phyloP scores from a whole-genome alignment of 2,329 filamentous ascomycete species.

The Bipolaris victoriae region DNA sequence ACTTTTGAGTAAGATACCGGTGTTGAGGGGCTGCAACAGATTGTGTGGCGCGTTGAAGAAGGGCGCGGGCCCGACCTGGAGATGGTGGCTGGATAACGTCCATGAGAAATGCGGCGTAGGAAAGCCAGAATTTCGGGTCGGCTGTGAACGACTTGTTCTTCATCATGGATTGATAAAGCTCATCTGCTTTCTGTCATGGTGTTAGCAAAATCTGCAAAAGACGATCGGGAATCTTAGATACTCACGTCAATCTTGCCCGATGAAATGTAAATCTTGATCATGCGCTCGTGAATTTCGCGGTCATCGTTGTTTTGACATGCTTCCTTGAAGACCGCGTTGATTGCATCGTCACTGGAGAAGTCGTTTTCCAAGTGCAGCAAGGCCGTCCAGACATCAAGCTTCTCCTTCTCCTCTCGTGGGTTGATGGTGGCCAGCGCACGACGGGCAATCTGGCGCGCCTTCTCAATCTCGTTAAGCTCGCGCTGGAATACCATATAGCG shows the following conservation, averaged over 20 bases:
- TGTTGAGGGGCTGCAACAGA: constrained; percentile 74
- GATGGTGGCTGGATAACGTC: constrained; percentile 71
- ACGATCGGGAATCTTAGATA: constrained; percentile 12
- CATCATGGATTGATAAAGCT: constrained; percentile 81
- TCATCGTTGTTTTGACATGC: constrained; percentile 94
- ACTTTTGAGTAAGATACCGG: constrained; percentile 80
- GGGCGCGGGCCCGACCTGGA: constrained; percentile 75
- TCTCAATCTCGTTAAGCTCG: constrained; percentile 84
- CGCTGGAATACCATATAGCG: constrained; percentile 99
- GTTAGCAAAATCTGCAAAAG: constrained; percentile 25
- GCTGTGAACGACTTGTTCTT: constrained; percentile 84
- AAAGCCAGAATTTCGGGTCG: constrained; percentile 82
- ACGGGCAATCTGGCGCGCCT: constrained; percentile 87
- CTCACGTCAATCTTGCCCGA: constrained; percentile 83
- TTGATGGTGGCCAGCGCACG: constrained; percentile 90
- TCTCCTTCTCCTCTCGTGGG: constrained; percentile 88
- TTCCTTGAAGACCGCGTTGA: constrained; percentile 87
- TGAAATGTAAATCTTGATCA: constrained; percentile 94
- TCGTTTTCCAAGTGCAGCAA: constrained; percentile 92
- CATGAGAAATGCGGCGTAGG: constrained; percentile 94
- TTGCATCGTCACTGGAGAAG: constrained; percentile 80
- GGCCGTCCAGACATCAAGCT: constrained; percentile 94
- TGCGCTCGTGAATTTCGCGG: constrained; percentile 84
- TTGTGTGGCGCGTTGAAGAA: constrained; percentile 84
- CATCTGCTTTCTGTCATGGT: constrained; percentile 75